Conservation (phyloP, 148 eudicot genomes). For the Persicaria maculosa region DNA sequence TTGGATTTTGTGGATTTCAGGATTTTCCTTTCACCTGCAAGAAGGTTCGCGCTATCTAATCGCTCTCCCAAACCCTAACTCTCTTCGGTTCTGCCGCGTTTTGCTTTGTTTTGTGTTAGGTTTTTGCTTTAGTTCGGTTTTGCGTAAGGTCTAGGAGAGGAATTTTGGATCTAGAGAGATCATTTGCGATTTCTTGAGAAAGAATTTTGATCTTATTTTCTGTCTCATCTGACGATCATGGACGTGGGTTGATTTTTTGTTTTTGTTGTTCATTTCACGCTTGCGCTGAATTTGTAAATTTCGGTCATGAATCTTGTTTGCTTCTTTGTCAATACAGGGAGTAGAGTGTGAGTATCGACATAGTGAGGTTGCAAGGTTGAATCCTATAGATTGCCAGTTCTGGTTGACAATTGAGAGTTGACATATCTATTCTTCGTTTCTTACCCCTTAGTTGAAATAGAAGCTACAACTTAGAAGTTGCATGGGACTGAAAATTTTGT, state of each 20-base stretch:
- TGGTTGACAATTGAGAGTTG: slow-evolving; percentile 24
- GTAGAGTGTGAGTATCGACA: slow-evolving; percentile 68
- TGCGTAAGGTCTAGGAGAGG: too few species aligned
- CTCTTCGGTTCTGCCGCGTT: too few species aligned
- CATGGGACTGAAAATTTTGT: not conserved
- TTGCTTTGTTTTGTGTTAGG: too few species aligned
- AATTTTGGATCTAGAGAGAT: too few species aligned
- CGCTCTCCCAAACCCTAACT: too few species aligned
- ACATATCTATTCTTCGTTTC: not conserved
- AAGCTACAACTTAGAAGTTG: not conserved
- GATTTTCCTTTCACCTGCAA: too few species aligned
- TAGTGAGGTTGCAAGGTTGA: slow-evolving; percentile 66
- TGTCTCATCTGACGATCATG: too few species aligned
- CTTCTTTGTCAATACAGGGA: slow-evolving; percentile 35
- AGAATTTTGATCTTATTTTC: too few species aligned
- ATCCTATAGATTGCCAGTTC: slow-evolving; percentile 76
- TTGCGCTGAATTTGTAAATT: not conserved
- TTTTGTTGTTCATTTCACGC: not conserved
- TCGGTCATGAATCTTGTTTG: not conserved
- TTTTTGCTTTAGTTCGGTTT: too few species aligned
- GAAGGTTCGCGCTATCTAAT: too few species aligned
- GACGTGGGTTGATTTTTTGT: not conserved
- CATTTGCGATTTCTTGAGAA: too few species aligned
- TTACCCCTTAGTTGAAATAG: not conserved
- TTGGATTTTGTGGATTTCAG: too few species aligned